Base-by-base conservation (phyloP, 345 rosid genomes). In the Populus deltoides region DNA sequence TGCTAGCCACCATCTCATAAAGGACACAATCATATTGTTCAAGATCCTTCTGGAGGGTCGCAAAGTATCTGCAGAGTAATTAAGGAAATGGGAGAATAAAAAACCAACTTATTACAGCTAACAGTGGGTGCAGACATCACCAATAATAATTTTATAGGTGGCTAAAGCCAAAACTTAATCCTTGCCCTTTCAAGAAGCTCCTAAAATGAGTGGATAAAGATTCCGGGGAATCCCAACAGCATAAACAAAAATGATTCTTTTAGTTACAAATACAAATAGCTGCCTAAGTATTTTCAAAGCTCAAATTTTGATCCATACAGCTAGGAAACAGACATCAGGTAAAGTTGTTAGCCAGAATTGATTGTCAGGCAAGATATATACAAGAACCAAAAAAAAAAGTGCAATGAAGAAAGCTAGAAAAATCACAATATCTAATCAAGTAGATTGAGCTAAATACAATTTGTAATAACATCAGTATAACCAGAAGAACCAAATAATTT, bases 1-100 rank as follows among this genome's bases (percentile, higher is more conserved):
- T 90, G 84, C 94, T 91, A 70, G 95, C 87, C 63, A 93, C 98
- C 98, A 92, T 93, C 93, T 96, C 98, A 79, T 91, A 96, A 63
- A 96, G 91, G 70, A 96, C 90, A 66, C 92, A 90, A 72, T 96
- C 99, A 84, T 92, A 96, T 24, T 79, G 79, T 75, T 86, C 91
- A 80, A 96, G 97, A 83, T 92, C 94, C 88, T 89, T 92, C 75
- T 93, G 98, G 4, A 96, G 91, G 66, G 92, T 84, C 61, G 85
- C 78, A 76, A 96, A 96, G 79, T 93, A 93, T 86, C 99, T 93
- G 67, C 73, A 81, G 6, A 38, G 10, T 73, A 71, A 36, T 68
- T 70, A 59, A 70, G 57, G 73, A 68, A 39, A 68, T 9, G 45
- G 71, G 43, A 45, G 59, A 45, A 25, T 7, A 72, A 45, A 24